phyloP scores from a whole-genome alignment of 768 basidiomycete species.

The Lactarius trivialis region DNA sequence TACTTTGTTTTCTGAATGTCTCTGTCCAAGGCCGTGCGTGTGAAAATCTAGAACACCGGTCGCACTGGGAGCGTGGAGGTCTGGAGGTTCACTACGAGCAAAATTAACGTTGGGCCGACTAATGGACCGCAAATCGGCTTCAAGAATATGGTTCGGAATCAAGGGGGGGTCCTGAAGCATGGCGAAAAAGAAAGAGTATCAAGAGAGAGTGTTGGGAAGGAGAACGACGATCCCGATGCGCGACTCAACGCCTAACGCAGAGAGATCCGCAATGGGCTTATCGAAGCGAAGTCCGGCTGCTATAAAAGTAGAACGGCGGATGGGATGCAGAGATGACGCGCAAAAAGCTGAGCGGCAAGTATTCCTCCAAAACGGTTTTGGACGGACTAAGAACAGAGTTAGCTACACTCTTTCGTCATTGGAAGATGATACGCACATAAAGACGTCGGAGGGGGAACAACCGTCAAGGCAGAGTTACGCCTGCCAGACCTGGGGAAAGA shows the following conservation, averaged over 20 bases:
- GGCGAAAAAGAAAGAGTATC: neutral
- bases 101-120: slow-evolving; percentile 13
- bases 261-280: slow-evolving; percentile 40
- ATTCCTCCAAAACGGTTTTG: slow-evolving; percentile 75
- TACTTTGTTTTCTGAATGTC: neutral
- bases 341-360: slow-evolving; percentile 67
- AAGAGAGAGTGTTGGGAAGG: slow-evolving; percentile 10
- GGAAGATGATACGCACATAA: slow-evolving; percentile 42
- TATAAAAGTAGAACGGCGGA: slow-evolving; percentile 72
- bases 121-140: neutral
- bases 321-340: slow-evolving; percentile 64
- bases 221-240: slow-evolving; percentile 26
- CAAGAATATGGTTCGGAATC: neutral
- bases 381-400: slow-evolving; percentile 48
- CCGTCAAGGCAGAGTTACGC: slow-evolving; percentile 28
- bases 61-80: neutral
- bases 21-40: neutral
- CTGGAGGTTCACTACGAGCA: neutral
- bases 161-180: neutral
- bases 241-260: slow-evolving; percentile 32
- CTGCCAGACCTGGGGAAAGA: neutral
- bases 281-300: slow-evolving; percentile 70
- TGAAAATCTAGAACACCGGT: neutral
- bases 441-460: slow-evolving; percentile 55
- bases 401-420: neutral